phyloP scores from a whole-genome alignment of 495 filamentous ascomycete species.

The Xanthoparmelia taractica region DNA sequence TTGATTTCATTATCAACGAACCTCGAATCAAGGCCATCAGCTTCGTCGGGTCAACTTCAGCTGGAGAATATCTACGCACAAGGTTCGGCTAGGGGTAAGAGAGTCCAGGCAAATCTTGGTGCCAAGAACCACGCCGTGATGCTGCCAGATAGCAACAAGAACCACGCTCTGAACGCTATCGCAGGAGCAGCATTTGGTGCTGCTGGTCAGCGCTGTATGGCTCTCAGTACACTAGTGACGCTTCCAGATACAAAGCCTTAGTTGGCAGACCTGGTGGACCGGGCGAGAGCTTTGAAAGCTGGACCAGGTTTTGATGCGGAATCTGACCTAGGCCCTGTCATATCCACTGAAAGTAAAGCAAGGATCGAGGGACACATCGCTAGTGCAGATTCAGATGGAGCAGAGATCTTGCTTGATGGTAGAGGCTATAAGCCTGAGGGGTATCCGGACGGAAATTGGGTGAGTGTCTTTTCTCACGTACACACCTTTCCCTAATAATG shows the following conservation, averaged over 20 bases:
- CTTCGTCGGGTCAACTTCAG: conserved; percentile 94
- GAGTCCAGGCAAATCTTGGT: conserved; percentile 92
- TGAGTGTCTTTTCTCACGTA: too few relatives aligned
- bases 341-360: conserved; percentile 79
- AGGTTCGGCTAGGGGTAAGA: conserved; percentile 82
- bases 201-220: conserved; percentile 97
- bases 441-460: conserved; percentile 95
- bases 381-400: conserved; percentile 84
- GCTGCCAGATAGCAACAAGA: conserved; percentile 95
- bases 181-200: conserved; percentile 93
- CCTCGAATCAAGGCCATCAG: conserved; percentile 93
- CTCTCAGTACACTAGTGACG: conserved; percentile 85
- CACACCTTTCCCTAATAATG: background rate
- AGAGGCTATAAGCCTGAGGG: conserved; percentile 79
- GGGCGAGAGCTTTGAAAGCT: conserved; percentile 80
- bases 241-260: conserved; percentile 92
- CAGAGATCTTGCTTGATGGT: conserved; percentile 86
- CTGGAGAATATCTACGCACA: conserved; percentile 92
- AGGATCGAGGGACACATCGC: conserved; percentile 88
- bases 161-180: conserved; percentile 90
- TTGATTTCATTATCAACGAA: conserved; percentile 96
- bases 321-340: conserved; percentile 90
- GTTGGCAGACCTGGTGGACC: conserved; percentile 83
- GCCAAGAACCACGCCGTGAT: conserved; percentile 98
- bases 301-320: conserved; percentile 93